Evolutionary conservation across 371 early-diverging fungal genomes (phyloP).

Genomic region (Funneliformis caledonium): DNA sequence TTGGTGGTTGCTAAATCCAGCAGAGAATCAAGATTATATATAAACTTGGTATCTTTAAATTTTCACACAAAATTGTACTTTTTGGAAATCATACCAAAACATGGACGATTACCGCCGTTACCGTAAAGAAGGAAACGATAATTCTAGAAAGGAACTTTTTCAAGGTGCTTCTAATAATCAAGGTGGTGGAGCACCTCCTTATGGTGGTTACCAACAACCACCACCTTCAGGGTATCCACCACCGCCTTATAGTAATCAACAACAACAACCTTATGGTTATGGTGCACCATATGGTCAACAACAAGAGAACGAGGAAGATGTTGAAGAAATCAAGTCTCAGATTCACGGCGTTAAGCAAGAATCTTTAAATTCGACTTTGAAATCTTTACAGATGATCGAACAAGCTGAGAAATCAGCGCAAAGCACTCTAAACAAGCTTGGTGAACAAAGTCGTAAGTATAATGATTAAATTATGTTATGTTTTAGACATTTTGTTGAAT

Average conservation of each 20-base stretch:
- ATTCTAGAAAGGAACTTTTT: constrained; percentile 31
- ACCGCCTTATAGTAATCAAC: constrained; percentile 5
- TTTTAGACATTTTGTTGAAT: neutral
- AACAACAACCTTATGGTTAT: neutral
- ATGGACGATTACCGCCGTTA: constrained; percentile 40
- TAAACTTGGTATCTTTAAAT: too few relatives aligned
- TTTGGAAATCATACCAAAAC: neutral
- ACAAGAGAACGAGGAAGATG: constrained; percentile 19
- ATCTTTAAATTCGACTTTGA: constrained; percentile 25
- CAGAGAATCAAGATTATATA: too few relatives aligned
- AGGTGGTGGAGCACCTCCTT: too few relatives aligned
- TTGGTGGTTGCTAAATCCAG: too few relatives aligned
- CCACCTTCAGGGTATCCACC: constrained; percentile 5
- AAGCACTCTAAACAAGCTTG: constrained; percentile 37
- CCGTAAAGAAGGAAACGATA: neutral
- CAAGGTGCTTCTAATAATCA: constrained; percentile 12
- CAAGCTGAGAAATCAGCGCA: constrained; percentile 21
- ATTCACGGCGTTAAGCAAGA: constrained; percentile 23
- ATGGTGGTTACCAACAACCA: constrained; percentile 12
- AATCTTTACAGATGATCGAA: constrained; percentile 27
- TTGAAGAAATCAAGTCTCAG: constrained; percentile 33
- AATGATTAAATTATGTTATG: neutral
- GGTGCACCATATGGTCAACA: constrained; percentile 25
- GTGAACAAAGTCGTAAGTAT: constrained; percentile 36
- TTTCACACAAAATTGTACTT: too few relatives aligned